Evolutionary conservation across 2,329 filamentous ascomycete species (phyloP).

Genomic region (Ascochyta clinopodiicola): DNA sequence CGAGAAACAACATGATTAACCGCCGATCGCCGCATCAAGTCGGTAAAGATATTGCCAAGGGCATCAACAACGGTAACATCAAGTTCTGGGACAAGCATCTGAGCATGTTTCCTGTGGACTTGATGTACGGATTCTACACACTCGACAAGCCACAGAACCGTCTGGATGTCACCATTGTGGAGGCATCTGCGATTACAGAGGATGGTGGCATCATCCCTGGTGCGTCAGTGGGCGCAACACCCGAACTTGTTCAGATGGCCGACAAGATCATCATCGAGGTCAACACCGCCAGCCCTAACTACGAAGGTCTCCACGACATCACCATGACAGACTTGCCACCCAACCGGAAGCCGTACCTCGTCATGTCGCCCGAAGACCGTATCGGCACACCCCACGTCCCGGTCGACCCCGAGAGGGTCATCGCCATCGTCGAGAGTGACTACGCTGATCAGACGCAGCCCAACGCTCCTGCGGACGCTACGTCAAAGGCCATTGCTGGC

Average conservation of each 20-base stretch:
- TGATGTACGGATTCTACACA: conserved; percentile 86
- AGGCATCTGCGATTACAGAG: conserved; percentile 85
- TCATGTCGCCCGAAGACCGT: conserved; percentile 84
- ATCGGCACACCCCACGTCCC: conserved; percentile 85
- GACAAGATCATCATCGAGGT: conserved; percentile 94
- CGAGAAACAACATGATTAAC: conserved; percentile 88
- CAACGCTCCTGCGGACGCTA: conserved; percentile 78
- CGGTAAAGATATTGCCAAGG: conserved; percentile 87
- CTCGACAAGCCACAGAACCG: conserved; percentile 76
- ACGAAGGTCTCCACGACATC: conserved; percentile 87
- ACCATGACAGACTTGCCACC: conserved; percentile 87
- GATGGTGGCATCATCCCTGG: conserved; percentile 89
- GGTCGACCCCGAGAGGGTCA: conserved; percentile 81
- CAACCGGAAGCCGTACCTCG: conserved; percentile 80
- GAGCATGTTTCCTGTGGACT: conserved; percentile 87
- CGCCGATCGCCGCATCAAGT: conserved; percentile 85
- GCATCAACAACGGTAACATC: conserved; percentile 87
- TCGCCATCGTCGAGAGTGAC: conserved; percentile 84
- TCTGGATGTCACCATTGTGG: conserved; percentile 83
- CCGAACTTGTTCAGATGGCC: conserved; percentile 87
- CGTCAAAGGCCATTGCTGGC: conserved; percentile 73
- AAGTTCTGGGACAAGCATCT: conserved; percentile 94
- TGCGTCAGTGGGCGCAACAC: conserved; percentile 82
- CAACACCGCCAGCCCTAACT: conserved; percentile 83
- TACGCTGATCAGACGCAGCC: conserved; percentile 79